A percentile compares a stretch with the other conserved stretches of the same genome.
These are phyloP conservation scores for Platanthera guangdongensis DNA, from an alignment of 106 monocot species.

Conservation along the genomic window DNA sequence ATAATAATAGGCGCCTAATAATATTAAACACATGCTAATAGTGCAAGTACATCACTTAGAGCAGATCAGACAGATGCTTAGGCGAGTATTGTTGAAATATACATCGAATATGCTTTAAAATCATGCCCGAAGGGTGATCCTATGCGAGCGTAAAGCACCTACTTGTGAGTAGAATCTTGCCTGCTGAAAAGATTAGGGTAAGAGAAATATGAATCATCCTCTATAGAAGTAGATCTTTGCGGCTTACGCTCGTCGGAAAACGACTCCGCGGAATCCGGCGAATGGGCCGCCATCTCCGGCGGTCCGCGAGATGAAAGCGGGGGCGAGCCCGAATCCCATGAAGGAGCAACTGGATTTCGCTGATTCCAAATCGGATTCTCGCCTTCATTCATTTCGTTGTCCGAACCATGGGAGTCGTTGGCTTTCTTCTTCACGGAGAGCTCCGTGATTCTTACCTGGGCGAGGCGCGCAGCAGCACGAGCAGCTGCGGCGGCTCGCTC, in stretches of 20 bases:
- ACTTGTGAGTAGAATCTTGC: conserved; percentile 28
- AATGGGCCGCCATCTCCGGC: conserved; percentile 8
- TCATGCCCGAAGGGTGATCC: too few species aligned
- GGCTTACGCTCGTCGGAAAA: conserved; percentile 16
- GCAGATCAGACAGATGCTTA: too few species aligned
- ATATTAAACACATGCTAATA: too few species aligned
- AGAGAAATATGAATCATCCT: conserved; percentile 82
- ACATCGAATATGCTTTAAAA: too few species aligned
- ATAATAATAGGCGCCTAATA: too few species aligned
- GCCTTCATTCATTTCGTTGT: not conserved
- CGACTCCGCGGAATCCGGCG: conserved; percentile 10
- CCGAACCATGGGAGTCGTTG: conserved; percentile 8
- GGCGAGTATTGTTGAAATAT: too few species aligned
- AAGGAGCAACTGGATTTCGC: conserved; percentile 11
- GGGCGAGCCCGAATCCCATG: not conserved
- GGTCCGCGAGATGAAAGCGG: conserved; percentile 2
- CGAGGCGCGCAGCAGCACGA: conserved; percentile 81
- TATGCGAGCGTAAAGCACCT: too few species aligned
- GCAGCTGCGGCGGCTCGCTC: conserved; percentile 80
- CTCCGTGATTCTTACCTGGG: conserved; percentile 64
- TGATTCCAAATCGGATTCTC: conserved; percentile 32
- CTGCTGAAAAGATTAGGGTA: conserved; percentile 83
- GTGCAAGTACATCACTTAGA: too few species aligned
- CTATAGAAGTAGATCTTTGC: conserved; percentile 53
- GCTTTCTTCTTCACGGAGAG: conserved; percentile 32